These are phyloP conservation scores for Collybia sp. DNA, from an alignment of 768 basidiomycete genomes.

Conservation along the genomic window DNA sequence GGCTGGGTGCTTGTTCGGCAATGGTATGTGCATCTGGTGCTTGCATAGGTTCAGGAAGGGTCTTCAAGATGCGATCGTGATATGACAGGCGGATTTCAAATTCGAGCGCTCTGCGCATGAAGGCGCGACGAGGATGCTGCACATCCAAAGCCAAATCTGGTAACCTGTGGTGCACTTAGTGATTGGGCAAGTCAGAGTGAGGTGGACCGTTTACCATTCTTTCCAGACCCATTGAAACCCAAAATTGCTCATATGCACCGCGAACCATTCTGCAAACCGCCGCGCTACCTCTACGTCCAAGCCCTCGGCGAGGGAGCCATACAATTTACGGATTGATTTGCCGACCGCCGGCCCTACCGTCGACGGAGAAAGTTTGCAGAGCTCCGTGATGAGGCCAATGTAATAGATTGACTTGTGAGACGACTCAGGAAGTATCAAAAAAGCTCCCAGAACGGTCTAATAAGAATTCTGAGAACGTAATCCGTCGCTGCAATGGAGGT, in stretches of 20 bases:
- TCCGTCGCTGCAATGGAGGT: not conserved
- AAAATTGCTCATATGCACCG: constrained; percentile 96
- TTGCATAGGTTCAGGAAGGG: constrained; percentile 81
- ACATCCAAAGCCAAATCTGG: constrained; percentile 71
- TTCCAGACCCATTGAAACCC: constrained; percentile 99
- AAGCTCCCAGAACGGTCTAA: constrained; percentile 68
- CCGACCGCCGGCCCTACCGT: constrained; percentile 96
- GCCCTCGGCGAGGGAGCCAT: constrained; percentile 72
- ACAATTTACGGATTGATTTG: constrained; percentile 88
- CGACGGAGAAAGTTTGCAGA: constrained; percentile 89
- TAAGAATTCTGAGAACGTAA: not conserved
- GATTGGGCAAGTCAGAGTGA: not conserved
- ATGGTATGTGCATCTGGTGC: constrained; percentile 58
- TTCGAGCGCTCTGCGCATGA: constrained; percentile 84
- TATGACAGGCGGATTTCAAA: constrained; percentile 90
- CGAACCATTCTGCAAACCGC: constrained; percentile 92
- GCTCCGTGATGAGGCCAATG: constrained; percentile 81
- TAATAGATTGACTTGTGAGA: constrained; percentile 81
- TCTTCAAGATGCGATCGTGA: constrained; percentile 87
- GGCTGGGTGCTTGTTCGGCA: constrained; percentile 66
- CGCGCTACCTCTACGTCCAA: constrained; percentile 82
- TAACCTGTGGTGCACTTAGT: constrained; percentile 50
- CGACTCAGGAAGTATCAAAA: constrained; percentile 75
- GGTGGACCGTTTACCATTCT: constrained; percentile 69
- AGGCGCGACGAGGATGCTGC: constrained; percentile 83